Percentiles rank a stretch among this genome's conserved stretches.
Conservation (phyloP, 176 grass and related monocot species). For the Secale cereale region DNA sequence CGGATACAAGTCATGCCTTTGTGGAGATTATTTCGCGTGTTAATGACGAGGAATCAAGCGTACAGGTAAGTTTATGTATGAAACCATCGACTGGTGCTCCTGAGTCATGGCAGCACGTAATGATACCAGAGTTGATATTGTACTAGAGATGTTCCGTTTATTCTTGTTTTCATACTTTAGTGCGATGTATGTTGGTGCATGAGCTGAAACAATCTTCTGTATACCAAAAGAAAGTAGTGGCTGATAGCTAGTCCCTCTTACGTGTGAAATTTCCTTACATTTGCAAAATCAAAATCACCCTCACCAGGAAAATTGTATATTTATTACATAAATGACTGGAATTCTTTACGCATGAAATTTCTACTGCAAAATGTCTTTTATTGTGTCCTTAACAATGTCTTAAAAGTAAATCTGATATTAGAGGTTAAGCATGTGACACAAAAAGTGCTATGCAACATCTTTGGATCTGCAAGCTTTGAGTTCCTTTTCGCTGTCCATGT, state of each 20-base stretch:
- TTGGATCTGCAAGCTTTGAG: conserved; percentile 26
- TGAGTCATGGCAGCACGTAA: neutral
- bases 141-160: conserved; percentile 13
- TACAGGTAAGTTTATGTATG: conserved; percentile 64
- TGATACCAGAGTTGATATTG: conserved; percentile 12
- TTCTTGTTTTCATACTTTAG: conserved; percentile 1
- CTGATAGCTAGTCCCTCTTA: conserved; percentile 23
- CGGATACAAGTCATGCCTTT: conserved; percentile 73
- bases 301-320: neutral
- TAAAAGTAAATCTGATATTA: conserved; percentile 5
- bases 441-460: conserved; percentile 15
- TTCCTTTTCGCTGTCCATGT: neutral
- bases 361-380: neutral
- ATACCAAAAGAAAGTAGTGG: neutral
- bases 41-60: conserved; percentile 97
- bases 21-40: conserved; percentile 99
- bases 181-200: neutral
- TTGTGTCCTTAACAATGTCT: neutral
- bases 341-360: neutral
- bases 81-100: neutral
- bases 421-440: neutral
- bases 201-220: neutral
- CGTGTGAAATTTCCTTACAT: conserved; percentile 1
- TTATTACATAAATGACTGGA: neutral
- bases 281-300: conserved; percentile 4